Evolutionary conservation across 2,329 filamentous ascomycete genomes (phyloP), one percentile per base, ranked within the genome.

Genomic region (Colletotrichum chlorophyti): DNA sequence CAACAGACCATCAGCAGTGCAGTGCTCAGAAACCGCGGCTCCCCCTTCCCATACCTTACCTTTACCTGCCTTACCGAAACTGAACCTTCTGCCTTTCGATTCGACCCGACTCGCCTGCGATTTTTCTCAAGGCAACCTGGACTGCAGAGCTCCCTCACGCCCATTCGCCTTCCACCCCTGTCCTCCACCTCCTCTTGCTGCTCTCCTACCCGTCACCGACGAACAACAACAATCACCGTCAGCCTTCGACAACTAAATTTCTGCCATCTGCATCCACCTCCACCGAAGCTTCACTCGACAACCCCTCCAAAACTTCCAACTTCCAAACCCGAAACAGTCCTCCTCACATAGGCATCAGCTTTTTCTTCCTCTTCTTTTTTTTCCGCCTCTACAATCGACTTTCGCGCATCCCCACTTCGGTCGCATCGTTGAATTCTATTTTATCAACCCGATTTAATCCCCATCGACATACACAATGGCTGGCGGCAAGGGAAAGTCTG

Each of bases 401-500:
- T n/a, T n/a, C 52, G 43, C 57, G 57, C 51, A 49, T 58, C 38
- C 38, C 51, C 57, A 38, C 52, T 54, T 42, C 34, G 51, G 32
- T 26, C 51, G 51, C 32, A 32, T 38, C 51, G 32, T 58, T 41
- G 40, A 58, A 41, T 58, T 50, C 50, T 15, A 37, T 45, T 40
- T 3, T n/a, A n/a, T n/a, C 19, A 10, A n/a, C 17, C 15, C 19
- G 27, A 38, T 26, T 31, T 31, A 31, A 26, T 37, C 53, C 53
- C 23, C 46, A 46, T 52, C 58, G 29, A 46, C 21, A 62, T 64
- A 58, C 66, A 79, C 74, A 79, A 86, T 87, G 84, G 76, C 93
- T 73, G 93, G 93, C 73, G 93, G 93, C 81, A 97, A 97, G 85
- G 93, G 93, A 84, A 96, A 93, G 83, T 91, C 88, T 64, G 93